Evolutionary conservation across 2,329 filamentous ascomycete species (phyloP), one percentile per base, ranked within the genome.

Genomic region (Ophiocordyceps camponoti-saundersi): DNA sequence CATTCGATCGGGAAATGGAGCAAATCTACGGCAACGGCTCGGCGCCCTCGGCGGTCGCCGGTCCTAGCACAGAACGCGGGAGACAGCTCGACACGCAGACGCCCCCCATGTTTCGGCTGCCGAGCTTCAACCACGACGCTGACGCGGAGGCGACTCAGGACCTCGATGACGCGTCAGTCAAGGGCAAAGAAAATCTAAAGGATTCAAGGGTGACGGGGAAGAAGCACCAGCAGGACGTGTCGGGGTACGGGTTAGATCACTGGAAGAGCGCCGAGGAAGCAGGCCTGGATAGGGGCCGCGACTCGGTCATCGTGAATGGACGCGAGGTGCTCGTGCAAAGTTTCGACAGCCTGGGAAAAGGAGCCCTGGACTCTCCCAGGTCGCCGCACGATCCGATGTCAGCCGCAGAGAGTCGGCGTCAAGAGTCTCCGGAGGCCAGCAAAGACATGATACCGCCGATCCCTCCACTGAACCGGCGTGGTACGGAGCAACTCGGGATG

Each of bases 161-260:
- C 23, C 3, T 32, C 15, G 42, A 44, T 3, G 16, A 26, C 22
- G 2, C 23, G 16, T 44, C 42, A 8, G 11, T 4, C 6, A 48
- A 45, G 26, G 46, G 32, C 15, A 49, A 48, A 16, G 48, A 48
- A 11, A 11, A 23, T 10, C 20, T 10, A 16, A 42, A 12, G 12
- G 49, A 49, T 23, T 45, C 44, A 16, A 29, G 30, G 7, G 41
- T 49, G 26, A 44, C 42, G 13, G 82, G 82, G 54, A 55, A 68
- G 6, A 70, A 73, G 30, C 83, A 89, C 57, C 71, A 76, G 48
- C 73, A 79, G 47, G 89, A 95, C 57, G 79, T 95, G 21, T 79
- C 80, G 46, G 89, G 90, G 0, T 77, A 80, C 48, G 88, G 88
- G 1, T 57, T 70, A 4, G 90, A 96, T 59, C 78, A 80, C 47